Evolutionary conservation across 2,329 filamentous ascomycete genomes (phyloP).

Genomic region (Chlorencoelia australis): DNA sequence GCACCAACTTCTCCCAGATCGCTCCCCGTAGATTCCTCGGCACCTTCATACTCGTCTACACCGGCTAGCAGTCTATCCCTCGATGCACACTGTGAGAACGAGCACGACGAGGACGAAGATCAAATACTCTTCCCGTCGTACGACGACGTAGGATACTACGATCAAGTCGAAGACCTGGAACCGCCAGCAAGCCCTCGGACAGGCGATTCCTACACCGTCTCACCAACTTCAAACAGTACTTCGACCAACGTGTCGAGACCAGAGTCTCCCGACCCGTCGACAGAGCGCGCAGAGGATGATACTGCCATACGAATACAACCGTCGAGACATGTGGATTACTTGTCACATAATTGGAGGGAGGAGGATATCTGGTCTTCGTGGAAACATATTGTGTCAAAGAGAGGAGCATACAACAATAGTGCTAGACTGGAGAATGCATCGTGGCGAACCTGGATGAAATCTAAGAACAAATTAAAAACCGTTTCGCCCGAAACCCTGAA

Average conservation of each 20-base stretch:
- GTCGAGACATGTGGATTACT: slow-evolving; percentile 80
- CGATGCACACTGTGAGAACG: slow-evolving; percentile 65
- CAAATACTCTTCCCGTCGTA: slow-evolving; percentile 31
- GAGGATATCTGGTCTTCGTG: slow-evolving; percentile 97
- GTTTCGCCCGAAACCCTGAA: slow-evolving; percentile 85
- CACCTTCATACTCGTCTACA: slow-evolving; percentile 51
- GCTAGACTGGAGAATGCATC: slow-evolving; percentile 80
- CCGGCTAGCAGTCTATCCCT: slow-evolving; percentile 53
- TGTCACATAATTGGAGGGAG: slow-evolving; percentile 89
- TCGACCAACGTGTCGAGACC: slow-evolving; percentile 39
- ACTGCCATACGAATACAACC: slow-evolving; percentile 34
- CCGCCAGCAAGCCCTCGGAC: slow-evolving; percentile 40
- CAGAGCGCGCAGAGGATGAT: slow-evolving; percentile 37
- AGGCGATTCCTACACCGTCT: slow-evolving; percentile 44
- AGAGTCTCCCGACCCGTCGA: slow-evolving; percentile 10
- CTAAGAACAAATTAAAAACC: slow-evolving; percentile 75
- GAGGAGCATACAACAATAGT: slow-evolving; percentile 59
- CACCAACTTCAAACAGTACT: slow-evolving; percentile 52
- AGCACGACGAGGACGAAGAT: slow-evolving; percentile 30
- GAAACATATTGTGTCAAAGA: slow-evolving; percentile 72
- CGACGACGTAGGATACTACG: slow-evolving; percentile 21
- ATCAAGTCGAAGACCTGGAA: slow-evolving; percentile 34
- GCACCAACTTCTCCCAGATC: slow-evolving; percentile 46
- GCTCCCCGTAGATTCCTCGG: slow-evolving; percentile 38
- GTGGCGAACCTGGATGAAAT: slow-evolving; percentile 93